Conservation (phyloP, 148 eudicot genomes). For the Cornus florida region DNA sequence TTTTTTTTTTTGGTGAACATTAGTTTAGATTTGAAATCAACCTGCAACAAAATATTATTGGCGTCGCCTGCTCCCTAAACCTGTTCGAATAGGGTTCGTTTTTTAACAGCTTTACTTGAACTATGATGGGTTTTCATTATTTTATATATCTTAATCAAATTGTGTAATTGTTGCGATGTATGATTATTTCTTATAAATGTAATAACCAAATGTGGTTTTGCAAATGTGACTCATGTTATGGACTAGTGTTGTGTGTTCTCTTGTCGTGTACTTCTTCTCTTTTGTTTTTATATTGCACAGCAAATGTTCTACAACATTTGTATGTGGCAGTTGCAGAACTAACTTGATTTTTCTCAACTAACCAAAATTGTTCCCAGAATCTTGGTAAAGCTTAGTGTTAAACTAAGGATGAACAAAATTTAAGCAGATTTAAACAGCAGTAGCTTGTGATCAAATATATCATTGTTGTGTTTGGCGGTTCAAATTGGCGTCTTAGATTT, state of each 20-base stretch:
- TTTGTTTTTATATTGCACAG: background rate
- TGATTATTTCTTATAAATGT: constrained; percentile 1
- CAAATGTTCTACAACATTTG: too few relatives aligned
- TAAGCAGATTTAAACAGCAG: too few relatives aligned
- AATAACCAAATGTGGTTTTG: background rate
- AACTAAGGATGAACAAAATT: too few relatives aligned
- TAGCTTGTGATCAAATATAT: too few relatives aligned
- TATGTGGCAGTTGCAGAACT: too few relatives aligned
- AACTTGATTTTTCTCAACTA: too few relatives aligned
- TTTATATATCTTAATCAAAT: background rate
- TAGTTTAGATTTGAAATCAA: background rate
- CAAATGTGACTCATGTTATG: background rate
- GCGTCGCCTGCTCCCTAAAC: background rate
- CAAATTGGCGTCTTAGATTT: too few relatives aligned
- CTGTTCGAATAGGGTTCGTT: background rate
- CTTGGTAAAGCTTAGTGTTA: too few relatives aligned
- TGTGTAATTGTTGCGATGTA: constrained; percentile 1
- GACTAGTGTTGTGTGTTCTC: background rate
- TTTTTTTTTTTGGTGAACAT: too few relatives aligned
- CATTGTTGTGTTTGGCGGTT: too few relatives aligned
- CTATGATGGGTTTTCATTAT: background rate
- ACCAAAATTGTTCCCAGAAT: too few relatives aligned
- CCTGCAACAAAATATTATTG: background rate
- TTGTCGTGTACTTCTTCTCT: background rate
- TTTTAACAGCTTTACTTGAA: background rate